phyloP scores from a whole-genome alignment of 2,329 filamentous ascomycete species.

The Fusarium beomiforme region DNA sequence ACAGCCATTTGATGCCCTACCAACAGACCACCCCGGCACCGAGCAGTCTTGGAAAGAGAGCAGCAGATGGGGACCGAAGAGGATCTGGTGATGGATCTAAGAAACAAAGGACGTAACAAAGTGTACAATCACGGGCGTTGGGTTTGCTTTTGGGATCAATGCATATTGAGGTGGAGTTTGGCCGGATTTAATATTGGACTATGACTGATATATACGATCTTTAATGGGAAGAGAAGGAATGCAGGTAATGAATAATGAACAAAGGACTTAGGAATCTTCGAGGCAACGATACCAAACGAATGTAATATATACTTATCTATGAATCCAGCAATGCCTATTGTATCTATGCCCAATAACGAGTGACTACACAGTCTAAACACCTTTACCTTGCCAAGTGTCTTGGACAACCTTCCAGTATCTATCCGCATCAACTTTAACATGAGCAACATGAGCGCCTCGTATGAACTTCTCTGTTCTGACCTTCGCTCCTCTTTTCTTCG shows the following conservation, averaged over 20 bases:
- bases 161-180: neutral
- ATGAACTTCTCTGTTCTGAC: conserved; percentile 59
- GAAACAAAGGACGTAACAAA: conserved; percentile 45
- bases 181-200: neutral
- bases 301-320: neutral
- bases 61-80: conserved; percentile 33
- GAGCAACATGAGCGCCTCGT: conserved; percentile 61
- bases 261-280: neutral
- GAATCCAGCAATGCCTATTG: neutral
- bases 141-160: neutral
- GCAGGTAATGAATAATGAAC: neutral
- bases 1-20: conserved; percentile 33
- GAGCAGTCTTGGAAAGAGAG: conserved; percentile 32
- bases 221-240: neutral
- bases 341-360: neutral
- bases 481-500: conserved; percentile 51
- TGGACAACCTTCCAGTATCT: conserved; percentile 62
- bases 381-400: conserved; percentile 55
- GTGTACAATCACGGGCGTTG: neutral
- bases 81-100: conserved; percentile 36
- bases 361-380: neutral
- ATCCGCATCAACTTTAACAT: conserved; percentile 55
- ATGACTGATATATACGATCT: neutral
- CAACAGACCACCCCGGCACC: conserved; percentile 1
- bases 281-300: conserved; percentile 5